Evolutionary conservation across 2,329 filamentous ascomycete genomes (phyloP).

Genomic region (Penicillium freii): DNA sequence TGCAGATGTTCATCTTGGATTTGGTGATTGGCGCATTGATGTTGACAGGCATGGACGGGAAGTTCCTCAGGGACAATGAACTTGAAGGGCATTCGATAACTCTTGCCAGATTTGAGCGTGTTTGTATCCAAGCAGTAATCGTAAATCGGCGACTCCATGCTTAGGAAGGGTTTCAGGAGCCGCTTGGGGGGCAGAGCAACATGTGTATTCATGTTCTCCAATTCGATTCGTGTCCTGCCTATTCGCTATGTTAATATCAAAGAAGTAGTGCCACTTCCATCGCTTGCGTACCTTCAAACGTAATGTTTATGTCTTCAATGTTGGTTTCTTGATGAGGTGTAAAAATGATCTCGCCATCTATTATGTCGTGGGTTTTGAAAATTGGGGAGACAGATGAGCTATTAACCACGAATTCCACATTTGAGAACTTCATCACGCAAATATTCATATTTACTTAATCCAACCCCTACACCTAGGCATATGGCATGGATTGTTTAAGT

Average conservation of each 20-base stretch:
- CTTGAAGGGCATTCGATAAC: constrained; percentile 12
- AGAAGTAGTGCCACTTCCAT: too few species aligned
- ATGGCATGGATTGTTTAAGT: neutral
- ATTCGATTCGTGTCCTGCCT: constrained; percentile 13
- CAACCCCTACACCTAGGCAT: too few species aligned
- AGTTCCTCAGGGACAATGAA: constrained; percentile 19
- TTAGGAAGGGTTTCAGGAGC: constrained; percentile 14
- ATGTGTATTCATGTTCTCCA: too few species aligned
- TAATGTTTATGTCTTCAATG: too few species aligned
- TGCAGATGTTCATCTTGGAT: constrained; percentile 16
- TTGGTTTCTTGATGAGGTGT: too few species aligned
- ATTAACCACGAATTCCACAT: too few species aligned
- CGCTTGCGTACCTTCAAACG: too few species aligned
- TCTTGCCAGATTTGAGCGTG: neutral
- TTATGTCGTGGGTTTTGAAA: too few species aligned
- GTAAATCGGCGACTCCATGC: neutral
- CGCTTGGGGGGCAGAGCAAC: neutral
- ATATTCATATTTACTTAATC: too few species aligned
- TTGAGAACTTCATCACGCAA: too few species aligned
- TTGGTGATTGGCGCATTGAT: constrained; percentile 12
- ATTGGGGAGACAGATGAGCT: too few species aligned
- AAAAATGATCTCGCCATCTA: too few species aligned
- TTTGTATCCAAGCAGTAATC: neutral
- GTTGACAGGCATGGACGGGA: constrained; percentile 15
- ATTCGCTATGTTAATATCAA: neutral